Conservation (phyloP, 164 flowering plant species). For the Magnolia kwangsiensis region DNA sequence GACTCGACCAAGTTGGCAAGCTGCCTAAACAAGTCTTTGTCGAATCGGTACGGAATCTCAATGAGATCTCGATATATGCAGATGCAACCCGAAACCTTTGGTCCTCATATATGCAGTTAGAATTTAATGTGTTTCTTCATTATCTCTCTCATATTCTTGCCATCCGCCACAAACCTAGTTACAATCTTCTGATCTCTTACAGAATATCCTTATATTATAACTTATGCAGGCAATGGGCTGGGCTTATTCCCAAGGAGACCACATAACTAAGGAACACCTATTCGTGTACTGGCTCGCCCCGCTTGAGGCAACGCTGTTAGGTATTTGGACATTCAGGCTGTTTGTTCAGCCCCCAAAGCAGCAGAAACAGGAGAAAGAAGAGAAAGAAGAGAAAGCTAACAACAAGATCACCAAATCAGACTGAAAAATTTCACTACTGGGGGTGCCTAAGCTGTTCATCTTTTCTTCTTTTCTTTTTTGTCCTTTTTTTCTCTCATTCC, state of each 20-base stretch:
- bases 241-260: constrained; percentile 84
- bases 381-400: constrained; percentile 27
- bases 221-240: constrained; percentile 31
- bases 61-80: too few species aligned
- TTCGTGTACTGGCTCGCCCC: constrained; percentile 97
- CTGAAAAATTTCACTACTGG: constrained; percentile 7
- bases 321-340: constrained; percentile 63
- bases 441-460: neutral
- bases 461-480: too few species aligned
- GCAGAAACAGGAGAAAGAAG: constrained; percentile 1
- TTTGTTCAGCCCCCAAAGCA: constrained; percentile 37
- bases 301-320: constrained; percentile 66
- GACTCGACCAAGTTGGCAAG: too few species aligned
- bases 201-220: neutral
- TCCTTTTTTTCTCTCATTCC: neutral
- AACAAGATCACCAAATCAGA: constrained; percentile 43
- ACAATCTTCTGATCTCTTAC: neutral
- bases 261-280: constrained; percentile 81
- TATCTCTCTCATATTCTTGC: neutral
- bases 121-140: neutral
- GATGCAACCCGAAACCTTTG: neutral
- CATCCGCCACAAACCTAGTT: neutral
- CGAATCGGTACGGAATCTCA: too few species aligned
- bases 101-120: neutral
- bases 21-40: too few species aligned